Conservation (phyloP, 441 rosid species). For the Corymbia citriodora region DNA sequence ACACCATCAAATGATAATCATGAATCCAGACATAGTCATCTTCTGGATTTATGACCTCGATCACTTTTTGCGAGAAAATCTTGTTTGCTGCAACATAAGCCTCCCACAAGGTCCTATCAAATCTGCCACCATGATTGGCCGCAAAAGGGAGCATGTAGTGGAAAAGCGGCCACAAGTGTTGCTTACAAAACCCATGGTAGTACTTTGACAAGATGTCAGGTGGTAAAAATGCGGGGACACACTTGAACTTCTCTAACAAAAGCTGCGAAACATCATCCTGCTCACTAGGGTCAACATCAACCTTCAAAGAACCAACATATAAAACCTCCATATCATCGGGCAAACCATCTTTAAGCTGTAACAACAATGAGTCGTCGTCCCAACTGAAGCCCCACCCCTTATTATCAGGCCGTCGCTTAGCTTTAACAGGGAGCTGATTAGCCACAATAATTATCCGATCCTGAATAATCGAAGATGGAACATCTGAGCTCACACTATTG, state of each 20-base stretch:
- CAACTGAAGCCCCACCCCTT: conserved; percentile 80
- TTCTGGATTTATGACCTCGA: conserved; percentile 73
- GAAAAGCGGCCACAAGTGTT: conserved; percentile 80
- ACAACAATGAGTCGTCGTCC: conserved; percentile 62
- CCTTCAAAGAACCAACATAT: conserved; percentile 60
- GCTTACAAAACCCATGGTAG: conserved; percentile 78
- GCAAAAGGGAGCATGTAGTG: conserved; percentile 84
- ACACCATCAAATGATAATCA: conserved; percentile 82
- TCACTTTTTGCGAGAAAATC: conserved; percentile 65
- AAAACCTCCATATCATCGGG: conserved; percentile 83
- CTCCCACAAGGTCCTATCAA: conserved; percentile 73
- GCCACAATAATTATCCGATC: conserved; percentile 61
- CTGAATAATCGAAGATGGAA: conserved; percentile 49
- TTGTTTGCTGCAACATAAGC: conserved; percentile 76
- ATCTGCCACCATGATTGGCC: conserved; percentile 59
- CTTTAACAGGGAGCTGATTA: conserved; percentile 71
- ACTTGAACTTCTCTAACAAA: conserved; percentile 65
- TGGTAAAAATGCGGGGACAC: conserved; percentile 74
- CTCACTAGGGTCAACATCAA: conserved; percentile 53
- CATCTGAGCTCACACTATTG: conserved; percentile 62
- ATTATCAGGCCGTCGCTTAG: conserved; percentile 75
- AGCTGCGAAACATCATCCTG: conserved; percentile 76
- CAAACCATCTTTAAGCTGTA: conserved; percentile 69
- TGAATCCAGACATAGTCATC: conserved; percentile 82
- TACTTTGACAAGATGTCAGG: conserved; percentile 56